Percentiles rank a stretch among this genome's conserved stretches.
Evolutionary conservation across 208 protist species (phyloP).

Genomic region (Porcisia deanei): DNA sequence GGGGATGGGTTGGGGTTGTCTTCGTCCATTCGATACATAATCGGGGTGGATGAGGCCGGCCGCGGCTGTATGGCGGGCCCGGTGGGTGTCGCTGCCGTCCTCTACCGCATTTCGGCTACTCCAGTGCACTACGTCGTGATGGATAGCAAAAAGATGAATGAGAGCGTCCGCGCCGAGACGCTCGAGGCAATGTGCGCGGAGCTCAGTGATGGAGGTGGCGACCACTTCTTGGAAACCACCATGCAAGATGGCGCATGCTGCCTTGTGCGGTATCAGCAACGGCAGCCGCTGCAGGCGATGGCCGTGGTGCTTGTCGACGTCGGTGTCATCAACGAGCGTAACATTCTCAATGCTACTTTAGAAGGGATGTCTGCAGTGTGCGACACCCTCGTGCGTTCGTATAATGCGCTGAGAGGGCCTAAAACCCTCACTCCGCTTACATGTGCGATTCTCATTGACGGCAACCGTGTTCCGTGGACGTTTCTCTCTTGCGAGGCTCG

Average conservation of each 20-base stretch:
- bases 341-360: conserved; percentile 63
- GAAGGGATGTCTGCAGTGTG: conserved; percentile 52
- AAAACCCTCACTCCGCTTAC: conserved; percentile 25
- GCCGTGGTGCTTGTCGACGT: conserved; percentile 29
- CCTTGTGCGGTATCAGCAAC: conserved; percentile 7
- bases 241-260: conserved; percentile 5
- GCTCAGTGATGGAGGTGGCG: conserved; percentile 2
- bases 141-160: conserved; percentile 51
- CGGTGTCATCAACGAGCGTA: conserved; percentile 38
- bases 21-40: conserved; percentile 33
- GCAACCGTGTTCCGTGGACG: conserved; percentile 47
- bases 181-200: conserved; percentile 30
- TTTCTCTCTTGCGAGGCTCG: conserved; percentile 29
- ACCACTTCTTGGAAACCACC: not conserved
- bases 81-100: conserved; percentile 43
- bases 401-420: conserved; percentile 8
- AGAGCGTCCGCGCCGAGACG: conserved; percentile 13
- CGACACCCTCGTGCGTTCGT: conserved; percentile 20
- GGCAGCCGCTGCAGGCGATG: conserved; percentile 26
- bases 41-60: conserved; percentile 62
- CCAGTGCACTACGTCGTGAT: conserved; percentile 22
- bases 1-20: conserved; percentile 3
- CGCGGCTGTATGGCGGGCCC: conserved; percentile 63
- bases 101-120: conserved; percentile 27
- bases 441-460: conserved; percentile 52